Evolutionary conservation across 2,329 filamentous ascomycete species (phyloP).

Genomic region (Lecanicillium sp.): DNA sequence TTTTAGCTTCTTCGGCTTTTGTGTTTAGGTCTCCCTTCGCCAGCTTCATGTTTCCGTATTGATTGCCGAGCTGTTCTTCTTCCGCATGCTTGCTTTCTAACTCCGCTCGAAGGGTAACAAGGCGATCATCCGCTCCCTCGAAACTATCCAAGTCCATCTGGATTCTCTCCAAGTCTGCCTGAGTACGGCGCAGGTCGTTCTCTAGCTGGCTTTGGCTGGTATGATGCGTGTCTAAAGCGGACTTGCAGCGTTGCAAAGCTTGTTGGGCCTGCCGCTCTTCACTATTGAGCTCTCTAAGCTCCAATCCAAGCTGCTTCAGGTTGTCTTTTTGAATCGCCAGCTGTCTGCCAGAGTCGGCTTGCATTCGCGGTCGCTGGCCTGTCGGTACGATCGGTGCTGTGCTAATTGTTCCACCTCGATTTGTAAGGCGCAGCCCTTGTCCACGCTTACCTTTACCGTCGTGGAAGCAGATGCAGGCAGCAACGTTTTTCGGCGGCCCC

Average conservation of each 20-base stretch:
- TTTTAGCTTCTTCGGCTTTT: conserved; percentile 32
- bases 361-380: conserved; percentile 61
- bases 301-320: conserved; percentile 44
- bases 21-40: conserved; percentile 41
- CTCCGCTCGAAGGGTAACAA: conserved; percentile 50
- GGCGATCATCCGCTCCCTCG: conserved; percentile 59
- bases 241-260: conserved; percentile 39
- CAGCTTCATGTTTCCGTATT: conserved; percentile 45
- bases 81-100: conserved; percentile 47
- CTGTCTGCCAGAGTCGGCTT: conserved; percentile 64
- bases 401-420: conserved; percentile 30
- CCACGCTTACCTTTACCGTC: conserved; percentile 46
- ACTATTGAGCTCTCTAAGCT: conserved; percentile 44
- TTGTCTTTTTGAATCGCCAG: conserved; percentile 45
- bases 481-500: conserved; percentile 59
- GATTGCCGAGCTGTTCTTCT: conserved; percentile 41
- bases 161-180: conserved; percentile 45
- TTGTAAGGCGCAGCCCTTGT: conserved; percentile 52
- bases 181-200: conserved; percentile 48
- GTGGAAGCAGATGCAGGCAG: conserved; percentile 61
- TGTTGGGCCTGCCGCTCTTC: conserved; percentile 39
- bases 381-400: conserved; percentile 39
- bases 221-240: conserved; percentile 36
- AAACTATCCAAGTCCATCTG: conserved; percentile 57
- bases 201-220: conserved; percentile 33